These are phyloP conservation scores for Leucosporidium yakuticum DNA, from an alignment of 768 basidiomycete genomes.

Conservation along the genomic window DNA sequence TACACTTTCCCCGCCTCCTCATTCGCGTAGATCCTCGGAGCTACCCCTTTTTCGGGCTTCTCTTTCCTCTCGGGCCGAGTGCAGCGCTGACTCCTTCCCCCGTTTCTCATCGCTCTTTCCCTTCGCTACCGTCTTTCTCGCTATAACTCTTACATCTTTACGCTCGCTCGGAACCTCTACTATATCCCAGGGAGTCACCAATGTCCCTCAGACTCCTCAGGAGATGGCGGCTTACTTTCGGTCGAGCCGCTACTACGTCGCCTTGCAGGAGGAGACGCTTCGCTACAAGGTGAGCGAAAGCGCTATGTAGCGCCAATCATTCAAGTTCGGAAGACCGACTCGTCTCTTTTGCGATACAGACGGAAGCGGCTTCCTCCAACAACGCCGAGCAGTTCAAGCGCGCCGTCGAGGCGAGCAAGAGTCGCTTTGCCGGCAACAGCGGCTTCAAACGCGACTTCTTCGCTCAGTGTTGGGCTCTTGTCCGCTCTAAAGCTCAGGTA, in stretches of 20 bases:
- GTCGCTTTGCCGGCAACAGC: constrained; percentile 34
- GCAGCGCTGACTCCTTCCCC: no score
- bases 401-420: constrained; percentile 12
- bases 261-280: not conserved
- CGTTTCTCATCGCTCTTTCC: no score
- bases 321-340: not conserved
- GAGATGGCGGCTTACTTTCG: constrained; percentile 48
- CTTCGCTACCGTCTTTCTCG: no score
- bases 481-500: constrained; percentile 49
- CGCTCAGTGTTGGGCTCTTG: constrained; percentile 49
- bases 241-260: constrained; percentile 36
- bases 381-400: constrained; percentile 8
- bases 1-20: constrained; percentile 44
- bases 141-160: no score
- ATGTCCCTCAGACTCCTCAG: constrained; percentile 47
- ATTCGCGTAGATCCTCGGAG: no score
- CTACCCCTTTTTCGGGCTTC: no score
- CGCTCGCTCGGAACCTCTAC: not conserved
- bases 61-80: no score
- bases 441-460: constrained; percentile 49
- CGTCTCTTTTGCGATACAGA: not conserved
- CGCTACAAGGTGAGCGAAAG: constrained; percentile 4
- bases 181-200: not conserved
- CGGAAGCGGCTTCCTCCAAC: not conserved
- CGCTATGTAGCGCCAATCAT: no score